Percentiles rank a stretch among this genome's conserved stretches.
phyloP scores from a whole-genome alignment of 2,329 filamentous ascomycete species.

The Colletotrichum coccodes region DNA sequence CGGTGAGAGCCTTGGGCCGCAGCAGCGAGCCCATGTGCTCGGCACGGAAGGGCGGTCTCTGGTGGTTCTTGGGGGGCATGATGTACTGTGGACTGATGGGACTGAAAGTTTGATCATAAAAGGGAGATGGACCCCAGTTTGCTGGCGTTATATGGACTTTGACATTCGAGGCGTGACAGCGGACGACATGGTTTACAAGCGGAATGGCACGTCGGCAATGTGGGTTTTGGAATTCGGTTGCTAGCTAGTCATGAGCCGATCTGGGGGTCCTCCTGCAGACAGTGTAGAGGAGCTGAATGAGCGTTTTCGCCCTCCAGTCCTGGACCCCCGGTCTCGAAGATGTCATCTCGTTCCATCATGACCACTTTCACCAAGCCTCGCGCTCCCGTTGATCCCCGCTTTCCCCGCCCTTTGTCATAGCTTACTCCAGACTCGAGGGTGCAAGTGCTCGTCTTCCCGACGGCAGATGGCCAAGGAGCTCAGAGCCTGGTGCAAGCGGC shows the following conservation, averaged over 20 bases:
- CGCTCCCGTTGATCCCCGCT: slow-evolving; percentile 30
- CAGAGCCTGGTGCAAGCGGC: neutral
- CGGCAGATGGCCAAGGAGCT: neutral
- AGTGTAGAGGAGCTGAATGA: neutral
- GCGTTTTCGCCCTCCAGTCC: neutral
- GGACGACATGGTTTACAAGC: neutral
- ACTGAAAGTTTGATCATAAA: slow-evolving; percentile 2
- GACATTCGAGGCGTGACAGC: neutral
- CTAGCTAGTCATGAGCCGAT: neutral
- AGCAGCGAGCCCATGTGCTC: slow-evolving; percentile 81
- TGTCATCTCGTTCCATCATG: slow-evolving; percentile 26
- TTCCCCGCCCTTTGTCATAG: slow-evolving; percentile 46
- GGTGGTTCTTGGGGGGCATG: slow-evolving; percentile 27
- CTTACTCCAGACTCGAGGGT: slow-evolving; percentile 35
- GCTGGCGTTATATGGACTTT: neutral
- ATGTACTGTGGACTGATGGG: neutral
- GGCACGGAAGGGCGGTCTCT: slow-evolving; percentile 71
- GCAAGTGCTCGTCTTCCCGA: neutral
- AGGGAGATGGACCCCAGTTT: no score
- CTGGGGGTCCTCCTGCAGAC: neutral
- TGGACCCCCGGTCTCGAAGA: slow-evolving; percentile 4
- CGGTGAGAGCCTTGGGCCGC: slow-evolving; percentile 62
- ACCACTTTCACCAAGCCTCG: slow-evolving; percentile 2
- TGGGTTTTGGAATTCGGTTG: neutral
- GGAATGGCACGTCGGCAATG: neutral